Evolutionary conservation across 441 rosid species (phyloP), one percentile per base, ranked within the genome.

Genomic region (Mallotus repandus): DNA sequence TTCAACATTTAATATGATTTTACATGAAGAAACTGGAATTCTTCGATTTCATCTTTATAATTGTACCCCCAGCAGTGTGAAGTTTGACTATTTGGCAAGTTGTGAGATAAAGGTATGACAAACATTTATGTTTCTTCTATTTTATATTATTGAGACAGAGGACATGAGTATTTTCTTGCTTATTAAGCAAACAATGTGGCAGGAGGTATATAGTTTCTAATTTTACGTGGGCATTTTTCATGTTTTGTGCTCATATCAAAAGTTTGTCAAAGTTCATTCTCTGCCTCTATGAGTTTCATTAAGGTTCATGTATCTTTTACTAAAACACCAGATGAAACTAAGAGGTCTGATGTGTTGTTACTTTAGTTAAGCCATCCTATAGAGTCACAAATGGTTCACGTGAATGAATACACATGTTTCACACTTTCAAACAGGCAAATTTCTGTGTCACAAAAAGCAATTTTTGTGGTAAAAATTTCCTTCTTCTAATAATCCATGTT

Each of bases 1-100:
- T 80, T 88, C 98, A 2, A 91, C 91, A 18, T 95, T 90, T 78
- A 95, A 95, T 76, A 95, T 93, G 99, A 87, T 88, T 69, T 86
- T 93, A 75, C 98, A 93, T 72, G 97, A 86, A 53, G 88, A 85
- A 66, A 80, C 91, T 25, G 99, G 99, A 74, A 77, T 61, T 49
- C 79, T 93, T 63, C 86, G 83, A 12, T 95, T 95, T 79, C 84
- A 90, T 80, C 93, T 95, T 32, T 95, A 85, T 50, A 89, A 89
- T 72, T 81, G 85, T 60, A 85, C 78, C 45, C 97, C 97, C 6
- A 81, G 78, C 41, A 83, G 83, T 66, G 84, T 91, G 76, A 90
- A 89, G 84, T 86, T 82, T 76, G 91, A 93, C 73, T 88, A 80
- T 76, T 82, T 93, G 4, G 85, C 89, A 74, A 93, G 93, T 78